Evolutionary conservation across 805 yeast genomes (phyloP).

Genomic region (Wickerhamomyces alni): DNA sequence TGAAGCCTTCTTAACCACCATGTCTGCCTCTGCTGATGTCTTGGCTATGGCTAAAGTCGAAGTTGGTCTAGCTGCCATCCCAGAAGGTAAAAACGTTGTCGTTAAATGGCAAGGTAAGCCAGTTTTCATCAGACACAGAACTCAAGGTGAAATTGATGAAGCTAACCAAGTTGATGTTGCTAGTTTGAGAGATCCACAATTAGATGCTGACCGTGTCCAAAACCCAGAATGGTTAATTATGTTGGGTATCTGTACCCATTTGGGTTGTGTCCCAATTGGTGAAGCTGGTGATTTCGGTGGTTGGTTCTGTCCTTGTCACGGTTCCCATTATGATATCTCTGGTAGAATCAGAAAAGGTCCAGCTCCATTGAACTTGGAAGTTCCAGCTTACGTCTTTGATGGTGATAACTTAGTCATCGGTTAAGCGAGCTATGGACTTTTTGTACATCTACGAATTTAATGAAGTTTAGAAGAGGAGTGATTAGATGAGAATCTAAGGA

Average conservation of each 20-base stretch:
- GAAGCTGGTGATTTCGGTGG: conserved; percentile 99
- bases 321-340: conserved; percentile 99
- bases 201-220: conserved; percentile 88
- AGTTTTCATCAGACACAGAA: conserved; percentile 98
- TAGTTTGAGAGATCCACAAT: conserved; percentile 88
- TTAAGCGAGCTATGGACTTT: conserved; percentile 26
- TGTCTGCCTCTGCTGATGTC: conserved; percentile 98
- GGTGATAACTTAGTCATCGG: conserved; percentile 87
- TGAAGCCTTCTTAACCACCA: conserved; percentile 82
- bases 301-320: conserved; percentile 99
- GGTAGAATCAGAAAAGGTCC: conserved; percentile 99
- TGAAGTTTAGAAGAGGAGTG: not conserved
- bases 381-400: conserved; percentile 84
- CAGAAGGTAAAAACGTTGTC: conserved; percentile 96
- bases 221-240: conserved; percentile 98
- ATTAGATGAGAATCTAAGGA: not conserved
- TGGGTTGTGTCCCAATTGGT: conserved; percentile 99
- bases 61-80: conserved; percentile 88
- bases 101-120: conserved; percentile 99
- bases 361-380: conserved; percentile 97
- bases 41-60: conserved; percentile 99
- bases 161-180: conserved; percentile 80
- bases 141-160: conserved; percentile 86
- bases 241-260: conserved; percentile 99
- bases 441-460: conserved; percentile 1